Evolutionary conservation across 2,329 filamentous ascomycete species (phyloP).

Genomic region (Karstenula rhodostoma): DNA sequence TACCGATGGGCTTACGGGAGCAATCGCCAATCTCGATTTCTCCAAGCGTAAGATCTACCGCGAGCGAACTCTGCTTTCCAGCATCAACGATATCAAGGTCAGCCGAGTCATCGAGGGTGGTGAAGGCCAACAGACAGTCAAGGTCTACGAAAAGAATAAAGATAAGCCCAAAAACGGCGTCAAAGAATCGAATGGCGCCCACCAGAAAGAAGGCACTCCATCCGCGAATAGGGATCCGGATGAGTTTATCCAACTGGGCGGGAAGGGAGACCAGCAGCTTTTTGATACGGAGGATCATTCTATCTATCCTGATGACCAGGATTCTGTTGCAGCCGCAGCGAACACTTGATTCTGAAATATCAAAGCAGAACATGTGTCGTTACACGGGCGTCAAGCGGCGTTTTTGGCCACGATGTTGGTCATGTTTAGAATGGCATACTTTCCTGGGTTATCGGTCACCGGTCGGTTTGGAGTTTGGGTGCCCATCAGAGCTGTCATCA

Average conservation of each 20-base stretch:
- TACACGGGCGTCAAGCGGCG: slow-evolving; percentile 25
- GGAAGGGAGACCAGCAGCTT: slow-evolving; percentile 81
- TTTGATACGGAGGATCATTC: slow-evolving; percentile 69
- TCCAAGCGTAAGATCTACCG: slow-evolving; percentile 79
- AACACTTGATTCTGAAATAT: slow-evolving; percentile 9
- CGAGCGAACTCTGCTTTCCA: slow-evolving; percentile 85
- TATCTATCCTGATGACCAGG: slow-evolving; percentile 42
- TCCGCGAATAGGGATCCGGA: slow-evolving; percentile 70
- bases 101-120: slow-evolving; percentile 66
- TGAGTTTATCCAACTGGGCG: slow-evolving; percentile 86
- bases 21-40: slow-evolving; percentile 82
- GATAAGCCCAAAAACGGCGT: slow-evolving; percentile 24
- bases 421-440: neutral
- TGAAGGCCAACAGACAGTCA: slow-evolving; percentile 56
- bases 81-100: slow-evolving; percentile 77
- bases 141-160: slow-evolving; percentile 51
- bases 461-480: slow-evolving; percentile 22
- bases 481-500: neutral
- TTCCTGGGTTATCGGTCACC: slow-evolving; percentile 24
- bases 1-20: slow-evolving; percentile 91
- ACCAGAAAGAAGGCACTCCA: slow-evolving; percentile 68
- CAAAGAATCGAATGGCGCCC: slow-evolving; percentile 26
- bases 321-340: slow-evolving; percentile 17
- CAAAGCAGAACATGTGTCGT: slow-evolving; percentile 9
- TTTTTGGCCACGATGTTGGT: slow-evolving; percentile 15